Conservation (phyloP, 768 basidiomycete genomes). For the Roridomyces roridus region DNA sequence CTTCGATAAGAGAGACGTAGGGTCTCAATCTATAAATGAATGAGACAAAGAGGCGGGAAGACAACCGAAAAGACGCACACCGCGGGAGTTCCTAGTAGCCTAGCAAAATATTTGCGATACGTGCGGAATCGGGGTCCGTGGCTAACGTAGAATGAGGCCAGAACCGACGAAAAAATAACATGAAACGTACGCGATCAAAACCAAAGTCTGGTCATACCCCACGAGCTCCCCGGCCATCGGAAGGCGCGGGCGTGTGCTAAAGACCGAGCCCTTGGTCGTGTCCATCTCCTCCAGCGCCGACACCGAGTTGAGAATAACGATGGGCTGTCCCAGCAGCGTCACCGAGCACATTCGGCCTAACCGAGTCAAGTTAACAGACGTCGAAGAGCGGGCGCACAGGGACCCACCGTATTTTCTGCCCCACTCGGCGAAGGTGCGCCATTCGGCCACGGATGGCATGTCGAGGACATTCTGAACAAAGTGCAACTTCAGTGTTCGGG, state of each 20-base stretch:
- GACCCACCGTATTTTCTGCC: constrained; percentile 55
- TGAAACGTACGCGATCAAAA: constrained; percentile 37
- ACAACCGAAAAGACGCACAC: constrained; percentile 8
- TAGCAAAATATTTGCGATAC: constrained; percentile 51
- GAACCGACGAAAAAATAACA: too few species aligned
- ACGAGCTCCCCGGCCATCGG: constrained; percentile 59
- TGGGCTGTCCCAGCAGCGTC: constrained; percentile 48
- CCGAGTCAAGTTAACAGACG: too few species aligned
- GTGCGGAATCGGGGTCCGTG: constrained; percentile 51
- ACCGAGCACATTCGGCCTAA: constrained; percentile 48
- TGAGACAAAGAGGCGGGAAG: not conserved
- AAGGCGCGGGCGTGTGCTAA: constrained; percentile 54
- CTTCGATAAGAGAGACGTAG: constrained; percentile 39
- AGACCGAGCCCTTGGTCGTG: constrained; percentile 46
- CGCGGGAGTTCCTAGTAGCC: constrained; percentile 43
- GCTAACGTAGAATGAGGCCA: not conserved
- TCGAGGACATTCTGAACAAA: constrained; percentile 49
- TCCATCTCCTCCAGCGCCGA: constrained; percentile 53
- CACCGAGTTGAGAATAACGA: constrained; percentile 56
- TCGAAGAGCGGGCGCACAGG: too few species aligned
- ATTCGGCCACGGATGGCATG: constrained; percentile 50
- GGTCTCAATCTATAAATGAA: constrained; percentile 27
- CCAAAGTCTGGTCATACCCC: constrained; percentile 54
- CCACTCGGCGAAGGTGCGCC: constrained; percentile 58
- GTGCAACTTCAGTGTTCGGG: not conserved